Conservation (phyloP, 2,329 filamentous ascomycete species). For the Calonectria pauciramosa region DNA sequence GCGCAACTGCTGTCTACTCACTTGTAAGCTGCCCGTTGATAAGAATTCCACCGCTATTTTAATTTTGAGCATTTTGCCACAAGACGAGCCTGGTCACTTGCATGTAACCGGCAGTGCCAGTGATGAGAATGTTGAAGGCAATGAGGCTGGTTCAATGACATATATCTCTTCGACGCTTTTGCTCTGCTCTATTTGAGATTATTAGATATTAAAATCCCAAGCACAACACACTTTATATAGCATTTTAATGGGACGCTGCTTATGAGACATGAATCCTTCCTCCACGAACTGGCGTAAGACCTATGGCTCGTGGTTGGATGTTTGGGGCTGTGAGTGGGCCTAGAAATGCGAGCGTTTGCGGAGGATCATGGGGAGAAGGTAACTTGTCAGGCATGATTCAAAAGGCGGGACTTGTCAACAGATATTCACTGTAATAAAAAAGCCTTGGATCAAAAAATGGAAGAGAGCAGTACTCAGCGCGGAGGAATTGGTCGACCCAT, state of each 20-base stretch:
- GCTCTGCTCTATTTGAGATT: background rate
- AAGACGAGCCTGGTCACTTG: background rate
- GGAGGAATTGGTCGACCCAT: background rate
- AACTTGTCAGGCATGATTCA: background rate
- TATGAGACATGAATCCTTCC: background rate
- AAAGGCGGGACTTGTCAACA: background rate
- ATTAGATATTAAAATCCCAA: background rate
- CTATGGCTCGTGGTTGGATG: background rate
- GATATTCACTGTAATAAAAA: background rate
- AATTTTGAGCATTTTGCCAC: background rate
- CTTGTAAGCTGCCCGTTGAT: background rate
- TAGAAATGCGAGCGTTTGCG: background rate
- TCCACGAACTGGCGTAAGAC: background rate
- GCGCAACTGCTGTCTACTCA: background rate
- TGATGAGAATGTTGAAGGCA: background rate
- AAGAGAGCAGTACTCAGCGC: background rate
- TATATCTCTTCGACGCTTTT: background rate
- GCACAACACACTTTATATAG: background rate
- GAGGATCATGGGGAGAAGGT: background rate
- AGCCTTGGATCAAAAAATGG: background rate
- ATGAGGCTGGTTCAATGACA: background rate
- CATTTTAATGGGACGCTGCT: background rate
- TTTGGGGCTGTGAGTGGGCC: background rate
- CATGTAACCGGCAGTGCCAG: background rate
- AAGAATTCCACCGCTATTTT: background rate